A percentile compares a stretch with the other conserved stretches of the same genome.
Evolutionary conservation across 164 flowering plant species (phyloP).

Genomic region (Echeveria elegans): DNA sequence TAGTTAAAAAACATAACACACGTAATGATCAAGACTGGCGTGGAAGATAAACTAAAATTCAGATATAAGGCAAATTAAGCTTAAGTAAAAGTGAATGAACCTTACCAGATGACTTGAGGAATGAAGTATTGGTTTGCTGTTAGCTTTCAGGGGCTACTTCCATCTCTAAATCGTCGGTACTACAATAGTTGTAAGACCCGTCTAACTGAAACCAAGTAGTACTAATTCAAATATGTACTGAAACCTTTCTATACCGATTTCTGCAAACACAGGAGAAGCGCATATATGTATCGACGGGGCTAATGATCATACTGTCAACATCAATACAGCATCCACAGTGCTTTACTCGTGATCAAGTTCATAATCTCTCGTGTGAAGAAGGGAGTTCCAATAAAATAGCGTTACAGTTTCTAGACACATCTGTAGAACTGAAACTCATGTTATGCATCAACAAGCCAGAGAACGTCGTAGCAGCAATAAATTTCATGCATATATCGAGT

Average conservation of each 20-base stretch:
- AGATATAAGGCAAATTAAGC: no score
- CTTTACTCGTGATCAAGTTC: constrained; percentile 29
- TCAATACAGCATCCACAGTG: constrained; percentile 26
- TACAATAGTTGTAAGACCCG: constrained; percentile 27
- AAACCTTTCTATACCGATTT: neutral
- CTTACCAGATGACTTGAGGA: no score
- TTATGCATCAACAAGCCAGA: constrained; percentile 44
- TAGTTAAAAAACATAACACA: no score
- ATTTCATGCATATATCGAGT: constrained; percentile 50
- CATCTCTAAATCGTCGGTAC: constrained; percentile 36
- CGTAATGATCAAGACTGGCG: no score
- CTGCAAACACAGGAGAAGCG: constrained; percentile 16
- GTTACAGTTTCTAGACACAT: constrained; percentile 48
- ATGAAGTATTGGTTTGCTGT: constrained; percentile 43
- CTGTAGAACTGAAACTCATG: constrained; percentile 42
- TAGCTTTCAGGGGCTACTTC: constrained; percentile 53
- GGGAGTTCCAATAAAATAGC: constrained; percentile 33
- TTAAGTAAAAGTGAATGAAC: no score
- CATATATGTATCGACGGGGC: constrained; percentile 18
- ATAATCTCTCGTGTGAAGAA: constrained; percentile 45
- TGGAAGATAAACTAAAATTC: no score
- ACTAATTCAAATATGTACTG: neutral
- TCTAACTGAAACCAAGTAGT: neutral
- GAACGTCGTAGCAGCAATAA: constrained; percentile 35
- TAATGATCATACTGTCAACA: constrained; percentile 23